Conservation (phyloP, 164 flowering plant genomes). For the Magnolia sinica region DNA sequence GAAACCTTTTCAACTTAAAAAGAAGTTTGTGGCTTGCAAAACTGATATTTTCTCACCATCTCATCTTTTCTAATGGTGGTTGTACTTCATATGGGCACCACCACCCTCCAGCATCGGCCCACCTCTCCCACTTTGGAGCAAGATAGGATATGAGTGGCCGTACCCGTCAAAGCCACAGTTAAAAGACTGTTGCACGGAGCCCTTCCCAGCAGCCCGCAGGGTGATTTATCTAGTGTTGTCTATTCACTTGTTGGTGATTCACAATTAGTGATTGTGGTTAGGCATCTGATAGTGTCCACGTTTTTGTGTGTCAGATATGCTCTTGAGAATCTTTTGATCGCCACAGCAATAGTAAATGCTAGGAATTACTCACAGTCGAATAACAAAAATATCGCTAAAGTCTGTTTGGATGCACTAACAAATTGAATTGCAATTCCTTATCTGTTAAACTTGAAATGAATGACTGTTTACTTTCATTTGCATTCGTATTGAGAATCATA, state of each 20-base stretch:
- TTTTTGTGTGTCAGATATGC: too few relatives aligned
- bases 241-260: background rate
- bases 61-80: slow-evolving; percentile 7
- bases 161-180: background rate
- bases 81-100: background rate
- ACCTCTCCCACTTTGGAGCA: slow-evolving; percentile 5
- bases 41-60: background rate
- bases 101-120: background rate
- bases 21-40: slow-evolving; percentile 7
- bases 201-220: background rate
- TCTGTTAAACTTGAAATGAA: too few relatives aligned
- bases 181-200: background rate
- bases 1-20: background rate
- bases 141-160: background rate
- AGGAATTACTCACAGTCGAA: too few relatives aligned
- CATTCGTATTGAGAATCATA: too few relatives aligned
- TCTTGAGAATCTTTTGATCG: too few relatives aligned
- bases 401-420: too few relatives aligned
- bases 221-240: background rate
- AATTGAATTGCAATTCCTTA: too few relatives aligned
- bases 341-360: too few relatives aligned
- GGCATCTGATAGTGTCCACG: background rate
- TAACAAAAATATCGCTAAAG: too few relatives aligned
- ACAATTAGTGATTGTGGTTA: background rate
- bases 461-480: too few relatives aligned